Percentiles rank a stretch among this genome's conserved stretches.
These are phyloP conservation scores for Cladophialophora chaetospira DNA, from an alignment of 2,329 filamentous ascomycete species.

Conservation along the genomic window DNA sequence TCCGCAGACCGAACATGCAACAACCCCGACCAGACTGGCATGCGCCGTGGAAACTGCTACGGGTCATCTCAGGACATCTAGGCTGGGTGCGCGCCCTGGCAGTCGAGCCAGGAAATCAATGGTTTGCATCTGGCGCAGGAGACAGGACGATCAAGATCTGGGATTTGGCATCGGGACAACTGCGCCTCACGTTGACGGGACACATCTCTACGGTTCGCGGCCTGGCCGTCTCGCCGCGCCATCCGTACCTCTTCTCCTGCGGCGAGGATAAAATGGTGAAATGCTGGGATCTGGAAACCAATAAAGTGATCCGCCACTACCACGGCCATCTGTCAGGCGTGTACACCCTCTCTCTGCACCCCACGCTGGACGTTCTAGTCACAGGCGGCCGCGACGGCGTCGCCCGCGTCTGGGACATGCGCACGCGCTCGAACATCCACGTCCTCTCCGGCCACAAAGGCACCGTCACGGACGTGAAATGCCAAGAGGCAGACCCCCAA, in stretches of 20 bases:
- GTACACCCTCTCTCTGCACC: constrained; percentile 90
- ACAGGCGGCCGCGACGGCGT: constrained; percentile 95
- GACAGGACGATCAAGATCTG: constrained; percentile 98
- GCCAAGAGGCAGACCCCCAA: constrained; percentile 95
- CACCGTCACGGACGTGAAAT: constrained; percentile 85
- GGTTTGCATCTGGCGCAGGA: constrained; percentile 94
- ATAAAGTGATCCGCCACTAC: constrained; percentile 97
- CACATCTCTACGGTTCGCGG: constrained; percentile 94
- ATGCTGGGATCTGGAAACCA: constrained; percentile 99
- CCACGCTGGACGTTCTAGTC: constrained; percentile 89
- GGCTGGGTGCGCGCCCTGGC: constrained; percentile 91
- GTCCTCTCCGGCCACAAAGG: constrained; percentile 88
- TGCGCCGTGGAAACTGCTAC: constrained; percentile 96
- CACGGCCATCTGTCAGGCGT: constrained; percentile 96
- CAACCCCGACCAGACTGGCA: constrained; percentile 91
- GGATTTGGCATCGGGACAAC: constrained; percentile 86
- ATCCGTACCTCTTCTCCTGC: constrained; percentile 96
- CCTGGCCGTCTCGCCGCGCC: constrained; percentile 85
- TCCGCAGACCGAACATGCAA: constrained; percentile 64
- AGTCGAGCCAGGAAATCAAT: constrained; percentile 94
- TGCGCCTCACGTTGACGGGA: constrained; percentile 84
- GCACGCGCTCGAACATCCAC: constrained; percentile 92
- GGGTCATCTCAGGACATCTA: constrained; percentile 93
- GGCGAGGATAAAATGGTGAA: constrained; percentile 99
- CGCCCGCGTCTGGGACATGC: constrained; percentile 97